Percentiles rank a stretch among this genome's conserved stretches.
phyloP scores from a whole-genome alignment of 345 rosid genomes.

The Citrus inodora region DNA sequence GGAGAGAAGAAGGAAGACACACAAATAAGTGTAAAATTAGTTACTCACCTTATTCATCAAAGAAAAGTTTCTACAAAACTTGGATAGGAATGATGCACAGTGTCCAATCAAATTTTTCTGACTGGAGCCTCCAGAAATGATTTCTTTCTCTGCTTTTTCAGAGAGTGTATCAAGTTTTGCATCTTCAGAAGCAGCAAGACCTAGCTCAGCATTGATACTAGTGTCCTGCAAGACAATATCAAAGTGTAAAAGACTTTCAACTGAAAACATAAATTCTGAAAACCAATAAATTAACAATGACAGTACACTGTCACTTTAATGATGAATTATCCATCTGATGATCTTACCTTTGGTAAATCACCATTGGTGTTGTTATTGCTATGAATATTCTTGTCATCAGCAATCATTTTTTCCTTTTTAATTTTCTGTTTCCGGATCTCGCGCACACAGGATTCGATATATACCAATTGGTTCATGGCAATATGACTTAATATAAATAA shows the following conservation, averaged over 20 bases:
- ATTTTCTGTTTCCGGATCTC: constrained; percentile 85
- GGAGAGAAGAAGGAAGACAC: background rate
- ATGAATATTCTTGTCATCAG: constrained; percentile 36
- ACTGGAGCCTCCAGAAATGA: constrained; percentile 59
- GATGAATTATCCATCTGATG: background rate
- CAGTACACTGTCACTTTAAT: background rate
- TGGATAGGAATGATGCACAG: constrained; percentile 76
- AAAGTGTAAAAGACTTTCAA: background rate
- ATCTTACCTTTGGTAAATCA: constrained; percentile 42
- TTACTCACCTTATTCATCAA: constrained; percentile 76
- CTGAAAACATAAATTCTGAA: background rate
- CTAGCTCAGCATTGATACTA: constrained; percentile 86
- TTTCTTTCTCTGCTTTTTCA: constrained; percentile 90
- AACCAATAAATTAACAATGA: background rate
- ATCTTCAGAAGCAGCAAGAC: constrained; percentile 93
- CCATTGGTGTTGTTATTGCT: constrained; percentile 9
- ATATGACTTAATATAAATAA: constrained; percentile 79
- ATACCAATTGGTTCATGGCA: constrained; percentile 94
- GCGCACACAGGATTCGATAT: constrained; percentile 80
- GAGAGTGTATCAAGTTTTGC: constrained; percentile 76
- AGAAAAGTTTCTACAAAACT: constrained; percentile 82
- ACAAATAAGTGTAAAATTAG: constrained; percentile 7
- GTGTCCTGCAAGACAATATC: constrained; percentile 47
- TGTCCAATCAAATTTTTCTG: constrained; percentile 77
- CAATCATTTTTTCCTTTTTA: constrained; percentile 42